Conservation (phyloP, 169 alveolate species). For the Cryptosporidium canis region DNA sequence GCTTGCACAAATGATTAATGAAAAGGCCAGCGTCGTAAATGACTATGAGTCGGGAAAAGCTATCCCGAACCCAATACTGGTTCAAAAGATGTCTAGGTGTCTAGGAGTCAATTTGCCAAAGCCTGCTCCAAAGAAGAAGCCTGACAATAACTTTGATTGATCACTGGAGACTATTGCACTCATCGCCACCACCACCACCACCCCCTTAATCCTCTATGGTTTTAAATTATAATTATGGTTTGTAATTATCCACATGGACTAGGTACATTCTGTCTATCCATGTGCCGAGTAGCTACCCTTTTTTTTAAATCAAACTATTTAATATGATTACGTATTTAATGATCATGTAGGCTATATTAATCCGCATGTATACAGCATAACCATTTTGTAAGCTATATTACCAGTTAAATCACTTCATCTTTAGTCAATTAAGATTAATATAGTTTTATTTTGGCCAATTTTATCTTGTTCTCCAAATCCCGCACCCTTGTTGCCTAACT, state of each 20-base stretch:
- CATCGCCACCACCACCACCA: neutral
- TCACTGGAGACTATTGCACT: no score
- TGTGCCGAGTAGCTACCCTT: neutral
- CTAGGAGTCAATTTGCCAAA: slow-evolving; percentile 78
- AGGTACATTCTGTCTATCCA: neutral
- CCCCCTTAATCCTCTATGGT: neutral
- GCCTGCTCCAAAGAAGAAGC: slow-evolving; percentile 77
- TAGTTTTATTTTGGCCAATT: no score
- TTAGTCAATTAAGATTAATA: no score
- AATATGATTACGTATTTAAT: no score
- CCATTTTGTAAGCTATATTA: no score
- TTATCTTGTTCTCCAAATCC: no score
- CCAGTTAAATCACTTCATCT: no score
- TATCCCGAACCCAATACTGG: slow-evolving; percentile 78
- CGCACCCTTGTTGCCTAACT: no score
- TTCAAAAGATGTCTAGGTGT: slow-evolving; percentile 79
- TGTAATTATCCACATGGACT: neutral
- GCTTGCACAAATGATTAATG: slow-evolving; percentile 84
- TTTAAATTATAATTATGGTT: neutral
- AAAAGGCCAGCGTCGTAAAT: slow-evolving; percentile 78
- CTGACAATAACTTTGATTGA: slow-evolving; percentile 11
- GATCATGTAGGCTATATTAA: no score
- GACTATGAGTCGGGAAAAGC: slow-evolving; percentile 82
- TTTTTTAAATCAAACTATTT: neutral
- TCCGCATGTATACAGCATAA: no score